Percentiles rank a stretch among this genome's conserved stretches.
Evolutionary conservation across 208 protist genomes (phyloP).

Genomic region (Leptomonas seymouri): DNA sequence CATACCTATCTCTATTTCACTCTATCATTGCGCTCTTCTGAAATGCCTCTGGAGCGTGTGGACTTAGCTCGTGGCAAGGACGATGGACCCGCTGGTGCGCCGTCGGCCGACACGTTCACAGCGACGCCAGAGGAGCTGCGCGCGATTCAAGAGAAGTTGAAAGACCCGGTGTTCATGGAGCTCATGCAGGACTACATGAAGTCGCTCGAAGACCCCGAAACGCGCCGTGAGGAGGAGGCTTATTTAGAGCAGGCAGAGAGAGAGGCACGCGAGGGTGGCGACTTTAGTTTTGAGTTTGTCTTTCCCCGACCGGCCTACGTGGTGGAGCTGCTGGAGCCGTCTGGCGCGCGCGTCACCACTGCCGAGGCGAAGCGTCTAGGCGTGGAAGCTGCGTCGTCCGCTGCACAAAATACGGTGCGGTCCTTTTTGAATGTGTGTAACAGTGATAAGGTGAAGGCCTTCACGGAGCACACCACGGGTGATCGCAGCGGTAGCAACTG

Average conservation of each 20-base stretch:
- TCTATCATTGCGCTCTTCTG: too few relatives aligned
- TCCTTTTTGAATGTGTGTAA: slow-evolving; percentile 82
- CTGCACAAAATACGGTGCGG: slow-evolving; percentile 8
- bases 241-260: slow-evolving; percentile 89
- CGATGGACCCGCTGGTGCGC: neutral
- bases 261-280: slow-evolving; percentile 80
- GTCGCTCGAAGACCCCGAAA: slow-evolving; percentile 85
- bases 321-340: slow-evolving; percentile 79
- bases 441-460: slow-evolving; percentile 83
- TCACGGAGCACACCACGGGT: slow-evolving; percentile 70
- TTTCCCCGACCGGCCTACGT: slow-evolving; percentile 82
- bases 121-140: slow-evolving; percentile 80
- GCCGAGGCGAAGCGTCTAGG: slow-evolving; percentile 20
- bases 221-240: slow-evolving; percentile 85
- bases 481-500: slow-evolving; percentile 79
- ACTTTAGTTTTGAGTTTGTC: slow-evolving; percentile 92
- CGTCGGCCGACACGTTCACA: slow-evolving; percentile 39
- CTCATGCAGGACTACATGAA: slow-evolving; percentile 91
- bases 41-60: slow-evolving; percentile 72
- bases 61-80: slow-evolving; percentile 35
- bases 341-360: slow-evolving; percentile 12
- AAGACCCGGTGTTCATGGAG: slow-evolving; percentile 88
- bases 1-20: too few relatives aligned
- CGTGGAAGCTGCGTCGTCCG: neutral
- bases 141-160: slow-evolving; percentile 84